A percentile compares a stretch with the other conserved stretches of the same genome.
phyloP scores from a whole-genome alignment of 2,329 filamentous ascomycete species.

The Colletotrichum graminicola region DNA sequence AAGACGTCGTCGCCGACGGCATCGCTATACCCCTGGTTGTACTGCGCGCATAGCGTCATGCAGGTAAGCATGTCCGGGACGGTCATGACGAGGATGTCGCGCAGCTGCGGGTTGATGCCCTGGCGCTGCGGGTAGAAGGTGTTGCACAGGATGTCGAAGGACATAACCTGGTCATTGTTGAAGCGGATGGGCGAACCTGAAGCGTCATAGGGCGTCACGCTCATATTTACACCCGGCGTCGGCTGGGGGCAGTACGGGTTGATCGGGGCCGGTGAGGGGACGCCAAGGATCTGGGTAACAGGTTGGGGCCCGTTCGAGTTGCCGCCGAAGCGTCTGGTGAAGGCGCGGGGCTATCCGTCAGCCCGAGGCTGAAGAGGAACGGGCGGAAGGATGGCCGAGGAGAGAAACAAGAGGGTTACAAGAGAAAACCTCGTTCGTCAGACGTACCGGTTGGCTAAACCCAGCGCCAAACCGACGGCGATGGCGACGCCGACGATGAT shows the following conservation, averaged over 20 bases:
- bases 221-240: constrained; percentile 11
- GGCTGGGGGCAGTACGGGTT: constrained; percentile 36
- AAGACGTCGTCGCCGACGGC: constrained; percentile 40
- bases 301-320: not conserved
- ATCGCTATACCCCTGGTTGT: constrained; percentile 42
- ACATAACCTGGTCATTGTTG: constrained; percentile 42
- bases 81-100: constrained; percentile 37
- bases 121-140: constrained; percentile 40
- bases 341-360: constrained; percentile 28
- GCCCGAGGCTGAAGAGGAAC: constrained; percentile 34
- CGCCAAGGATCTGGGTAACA: constrained; percentile 31
- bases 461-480: constrained; percentile 38
- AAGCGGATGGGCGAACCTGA: constrained; percentile 40
- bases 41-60: constrained; percentile 42
- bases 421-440: constrained; percentile 28
- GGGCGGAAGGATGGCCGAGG: constrained; percentile 6
- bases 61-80: constrained; percentile 41
- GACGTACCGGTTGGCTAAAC: constrained; percentile 40
- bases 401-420: constrained; percentile 17
- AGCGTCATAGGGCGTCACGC: constrained; percentile 40
- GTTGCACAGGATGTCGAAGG: constrained; percentile 40
- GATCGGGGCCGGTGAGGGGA: constrained; percentile 39
- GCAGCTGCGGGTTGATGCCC: constrained; percentile 35
- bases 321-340: constrained; percentile 14
- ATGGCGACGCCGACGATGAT: constrained; percentile 38